phyloP scores from a whole-genome alignment of 371 early-diverging fungal genomes.

The Fennellomyces sp. region DNA sequence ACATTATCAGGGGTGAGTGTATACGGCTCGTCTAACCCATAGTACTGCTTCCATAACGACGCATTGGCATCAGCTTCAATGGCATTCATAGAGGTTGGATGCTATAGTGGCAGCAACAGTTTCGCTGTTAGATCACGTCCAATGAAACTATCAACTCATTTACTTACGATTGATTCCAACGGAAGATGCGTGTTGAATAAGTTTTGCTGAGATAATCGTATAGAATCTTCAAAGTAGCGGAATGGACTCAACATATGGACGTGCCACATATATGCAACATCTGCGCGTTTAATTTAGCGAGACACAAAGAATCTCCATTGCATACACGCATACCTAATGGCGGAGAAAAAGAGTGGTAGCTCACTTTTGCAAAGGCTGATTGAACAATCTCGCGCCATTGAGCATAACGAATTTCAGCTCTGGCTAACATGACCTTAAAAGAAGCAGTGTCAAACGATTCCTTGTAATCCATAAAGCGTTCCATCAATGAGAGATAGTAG shows the following conservation, averaged over 20 bases:
- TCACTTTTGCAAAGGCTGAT: background rate
- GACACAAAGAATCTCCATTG: too few species aligned
- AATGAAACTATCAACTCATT: too few species aligned
- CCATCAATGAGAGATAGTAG: slow-evolving; percentile 15
- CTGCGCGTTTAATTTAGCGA: too few species aligned
- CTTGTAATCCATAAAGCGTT: slow-evolving; percentile 8
- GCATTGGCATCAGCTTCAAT: too few species aligned
- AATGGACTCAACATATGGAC: slow-evolving; percentile 43
- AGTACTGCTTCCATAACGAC: background rate
- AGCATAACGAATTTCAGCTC: slow-evolving; percentile 10
- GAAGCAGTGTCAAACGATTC: background rate
- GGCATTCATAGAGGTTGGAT: too few species aligned
- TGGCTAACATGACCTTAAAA: slow-evolving; percentile 1
- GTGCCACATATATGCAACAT: slow-evolving; percentile 45
- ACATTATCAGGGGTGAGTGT: background rate
- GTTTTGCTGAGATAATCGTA: slow-evolving; percentile 14
- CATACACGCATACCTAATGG: slow-evolving; percentile 9
- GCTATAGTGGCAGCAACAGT: too few species aligned
- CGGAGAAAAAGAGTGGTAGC: background rate
- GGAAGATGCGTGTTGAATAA: background rate
- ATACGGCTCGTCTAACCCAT: background rate
- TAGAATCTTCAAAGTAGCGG: slow-evolving; percentile 40
- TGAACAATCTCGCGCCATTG: background rate
- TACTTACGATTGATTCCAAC: slow-evolving; percentile 1
- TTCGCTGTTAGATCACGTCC: too few species aligned